Conservation (phyloP, 108 stramenopile species). For the Skeletonema potamos region DNA sequence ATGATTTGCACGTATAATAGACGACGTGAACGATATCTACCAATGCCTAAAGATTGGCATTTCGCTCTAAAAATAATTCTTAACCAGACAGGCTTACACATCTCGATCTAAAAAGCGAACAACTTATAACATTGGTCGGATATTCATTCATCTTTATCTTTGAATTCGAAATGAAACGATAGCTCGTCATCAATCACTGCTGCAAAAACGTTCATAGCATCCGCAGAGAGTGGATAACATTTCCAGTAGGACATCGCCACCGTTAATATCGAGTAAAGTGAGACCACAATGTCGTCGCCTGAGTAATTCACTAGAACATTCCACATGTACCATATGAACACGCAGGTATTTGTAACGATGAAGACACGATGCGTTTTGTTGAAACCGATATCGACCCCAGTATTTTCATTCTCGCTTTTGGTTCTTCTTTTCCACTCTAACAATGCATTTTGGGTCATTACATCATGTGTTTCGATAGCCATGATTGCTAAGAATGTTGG, state of each 20-base stretch:
- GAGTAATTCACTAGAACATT: conserved; percentile 18
- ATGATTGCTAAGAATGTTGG: conserved; percentile 12
- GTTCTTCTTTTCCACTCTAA: conserved; percentile 5
- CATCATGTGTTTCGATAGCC: conserved; percentile 9
- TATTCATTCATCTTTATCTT: conserved; percentile 36
- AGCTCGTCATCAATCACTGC: conserved; percentile 26
- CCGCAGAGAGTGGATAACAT: conserved; percentile 12
- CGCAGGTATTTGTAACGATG: background rate
- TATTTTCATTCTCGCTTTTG: background rate
- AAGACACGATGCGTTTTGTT: background rate
- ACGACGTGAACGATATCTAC: too few relatives aligned
- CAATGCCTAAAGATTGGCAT: too few relatives aligned
- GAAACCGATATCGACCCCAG: background rate
- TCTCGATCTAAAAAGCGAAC: too few relatives aligned
- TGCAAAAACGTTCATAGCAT: conserved; percentile 17
- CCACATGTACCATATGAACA: conserved; percentile 31
- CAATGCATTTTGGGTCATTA: background rate
- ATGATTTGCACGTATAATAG: too few relatives aligned
- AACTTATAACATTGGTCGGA: too few relatives aligned
- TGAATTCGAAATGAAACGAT: conserved; percentile 5
- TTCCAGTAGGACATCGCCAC: conserved; percentile 10
- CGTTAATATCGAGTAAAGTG: conserved; percentile 3
- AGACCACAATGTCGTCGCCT: conserved; percentile 21
- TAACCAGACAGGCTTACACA: too few relatives aligned
- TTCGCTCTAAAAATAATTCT: too few relatives aligned